Conservation (phyloP, 164 flowering plant species). For the Umbellularia californica region DNA sequence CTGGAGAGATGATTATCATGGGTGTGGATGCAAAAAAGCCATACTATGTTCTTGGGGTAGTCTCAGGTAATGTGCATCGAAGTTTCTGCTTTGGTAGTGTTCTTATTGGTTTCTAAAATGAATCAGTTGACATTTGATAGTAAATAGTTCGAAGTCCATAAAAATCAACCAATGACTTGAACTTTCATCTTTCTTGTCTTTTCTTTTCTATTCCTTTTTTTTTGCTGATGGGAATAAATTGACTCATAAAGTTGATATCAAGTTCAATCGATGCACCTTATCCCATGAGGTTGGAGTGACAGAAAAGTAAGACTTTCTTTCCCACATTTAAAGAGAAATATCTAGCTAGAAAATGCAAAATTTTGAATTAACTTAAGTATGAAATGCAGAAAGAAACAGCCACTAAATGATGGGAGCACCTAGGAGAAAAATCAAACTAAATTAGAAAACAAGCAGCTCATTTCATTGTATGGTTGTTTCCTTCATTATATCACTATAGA, state of each 20-base stretch:
- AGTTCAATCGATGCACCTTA: slow-evolving; percentile 5
- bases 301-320: slow-evolving; percentile 8
- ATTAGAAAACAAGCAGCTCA: neutral
- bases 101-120: neutral
- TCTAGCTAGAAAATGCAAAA: neutral
- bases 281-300: slow-evolving; percentile 17
- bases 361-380: neutral
- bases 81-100: neutral
- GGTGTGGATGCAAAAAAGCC: slow-evolving; percentile 14
- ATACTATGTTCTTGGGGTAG: slow-evolving; percentile 6
- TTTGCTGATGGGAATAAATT: slow-evolving; percentile 16
- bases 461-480: neutral
- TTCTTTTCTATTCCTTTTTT: neutral
- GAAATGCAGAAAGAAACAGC: neutral
- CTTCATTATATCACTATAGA: neutral
- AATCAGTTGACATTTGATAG: neutral
- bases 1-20: slow-evolving; percentile 13
- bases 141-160: too few species aligned
- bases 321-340: neutral
- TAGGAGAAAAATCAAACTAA: neutral
- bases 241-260: slow-evolving; percentile 11
- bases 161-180: neutral
- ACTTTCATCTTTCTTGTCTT: neutral
- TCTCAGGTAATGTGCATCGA: slow-evolving; percentile 7
- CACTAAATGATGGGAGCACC: neutral